Conservation (phyloP, 164 flowering plant species). For the Brasenia schreberi region DNA sequence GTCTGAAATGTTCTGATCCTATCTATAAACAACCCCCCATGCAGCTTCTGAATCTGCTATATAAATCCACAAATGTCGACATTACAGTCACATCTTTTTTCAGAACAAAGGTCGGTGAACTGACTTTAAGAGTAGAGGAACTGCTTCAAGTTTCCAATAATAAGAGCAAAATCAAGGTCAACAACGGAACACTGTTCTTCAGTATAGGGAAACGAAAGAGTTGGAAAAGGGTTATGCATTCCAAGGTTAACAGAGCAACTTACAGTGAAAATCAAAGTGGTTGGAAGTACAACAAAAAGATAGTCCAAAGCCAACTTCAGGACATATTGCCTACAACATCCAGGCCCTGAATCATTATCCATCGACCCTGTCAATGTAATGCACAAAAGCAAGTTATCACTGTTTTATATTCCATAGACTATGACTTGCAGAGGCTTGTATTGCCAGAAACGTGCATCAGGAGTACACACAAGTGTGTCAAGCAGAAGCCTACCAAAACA, state of each 20-base stretch:
- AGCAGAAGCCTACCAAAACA: no score
- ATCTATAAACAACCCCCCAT: no score
- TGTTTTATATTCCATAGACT: no score
- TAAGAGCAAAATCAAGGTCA: no score
- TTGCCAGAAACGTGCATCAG: not conserved
- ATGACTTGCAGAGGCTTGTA: not conserved
- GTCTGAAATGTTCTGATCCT: no score
- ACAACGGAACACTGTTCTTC: no score
- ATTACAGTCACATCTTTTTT: no score
- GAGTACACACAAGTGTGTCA: not conserved
- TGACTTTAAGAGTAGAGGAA: no score
- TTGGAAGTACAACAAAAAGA: constrained; percentile 41
- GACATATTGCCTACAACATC: constrained; percentile 24
- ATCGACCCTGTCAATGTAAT: not conserved
- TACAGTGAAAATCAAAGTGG: constrained; percentile 53
- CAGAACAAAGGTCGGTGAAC: no score
- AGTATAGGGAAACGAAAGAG: not conserved
- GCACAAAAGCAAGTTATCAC: not conserved
- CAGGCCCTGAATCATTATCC: not conserved
- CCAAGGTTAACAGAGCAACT: constrained; percentile 12
- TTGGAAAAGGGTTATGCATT: not conserved
- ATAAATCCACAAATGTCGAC: no score
- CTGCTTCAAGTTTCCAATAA: no score
- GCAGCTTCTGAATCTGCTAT: no score
- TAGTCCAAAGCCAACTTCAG: constrained; percentile 31